These are phyloP conservation scores for Epipyxis sp. DNA, from an alignment of 108 stramenopile species.

Conservation along the genomic window DNA sequence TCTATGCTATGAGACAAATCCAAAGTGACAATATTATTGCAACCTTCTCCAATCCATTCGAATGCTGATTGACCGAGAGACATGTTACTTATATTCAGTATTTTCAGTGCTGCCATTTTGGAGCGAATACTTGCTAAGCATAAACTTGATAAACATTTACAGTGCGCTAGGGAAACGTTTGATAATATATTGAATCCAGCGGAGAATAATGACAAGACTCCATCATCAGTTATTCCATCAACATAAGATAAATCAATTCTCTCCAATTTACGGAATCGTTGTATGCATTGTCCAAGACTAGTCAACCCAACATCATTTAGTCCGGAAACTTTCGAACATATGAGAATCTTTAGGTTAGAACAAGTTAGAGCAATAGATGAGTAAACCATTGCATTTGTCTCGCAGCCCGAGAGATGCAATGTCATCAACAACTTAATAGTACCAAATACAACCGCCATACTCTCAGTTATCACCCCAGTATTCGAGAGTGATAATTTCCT, in stretches of 20 bases:
- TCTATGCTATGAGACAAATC: background rate
- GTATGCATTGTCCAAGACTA: background rate
- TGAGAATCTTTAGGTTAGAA: background rate
- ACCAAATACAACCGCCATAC: background rate
- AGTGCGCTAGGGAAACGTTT: background rate
- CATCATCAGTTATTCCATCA: conserved; percentile 16
- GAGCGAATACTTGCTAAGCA: conserved; percentile 6
- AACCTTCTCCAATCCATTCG: conserved; percentile 11
- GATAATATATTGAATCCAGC: background rate
- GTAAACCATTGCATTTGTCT: too few species aligned
- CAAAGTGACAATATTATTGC: background rate
- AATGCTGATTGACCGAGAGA: background rate
- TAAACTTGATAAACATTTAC: conserved; percentile 8
- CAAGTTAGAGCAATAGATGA: background rate
- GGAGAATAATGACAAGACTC: background rate
- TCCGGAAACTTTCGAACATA: background rate
- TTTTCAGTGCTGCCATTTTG: background rate
- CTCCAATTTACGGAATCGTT: background rate
- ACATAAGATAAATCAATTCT: conserved; percentile 1
- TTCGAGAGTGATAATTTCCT: background rate
- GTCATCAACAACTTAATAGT: too few species aligned
- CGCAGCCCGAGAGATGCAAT: too few species aligned
- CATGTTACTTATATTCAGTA: background rate
- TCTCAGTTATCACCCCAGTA: background rate
- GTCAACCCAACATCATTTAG: background rate